Evolutionary conservation across 139 green algal species (phyloP), one percentile per base, ranked within the genome.

Genomic region (Chloropicon primus): DNA sequence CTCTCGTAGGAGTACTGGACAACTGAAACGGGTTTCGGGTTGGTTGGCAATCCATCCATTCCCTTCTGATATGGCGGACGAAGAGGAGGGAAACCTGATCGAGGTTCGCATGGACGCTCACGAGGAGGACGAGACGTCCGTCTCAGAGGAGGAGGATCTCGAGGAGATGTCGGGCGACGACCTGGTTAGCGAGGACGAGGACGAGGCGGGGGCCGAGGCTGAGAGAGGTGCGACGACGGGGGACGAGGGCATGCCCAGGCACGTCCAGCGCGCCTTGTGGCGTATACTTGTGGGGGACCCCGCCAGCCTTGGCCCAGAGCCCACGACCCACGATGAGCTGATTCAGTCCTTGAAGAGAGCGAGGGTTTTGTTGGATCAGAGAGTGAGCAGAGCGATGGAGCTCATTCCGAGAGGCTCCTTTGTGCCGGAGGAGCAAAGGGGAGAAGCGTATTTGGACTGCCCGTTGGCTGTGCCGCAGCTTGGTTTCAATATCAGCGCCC

Each of bases 401-500:
- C 72, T 80, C 10, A 87, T 84, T 26, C 78, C 85, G 0, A 81
- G 90, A 0, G 84, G 87, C 26, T 26, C 79, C 10, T 94, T 95
- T 79, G 82, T 95, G 25, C 86, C 87, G 0, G 29, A 71, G 0
- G 72, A 26, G 21, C 83, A 93, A 77, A 53, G 28, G 0, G 27
- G 62, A 1, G 85, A 92, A 76, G 90, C 90, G 1, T 84, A 88
- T 26, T 26, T 86, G 25, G 90, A 95, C 76, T 74, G 83, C 0
- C 90, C 90, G 22, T 85, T 95, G 73, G 62, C 85, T 0, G 41
- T 62, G 41, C 41, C 41, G 41, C 41, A 62, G 41, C 2, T 85
- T 2, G 87, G 85, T 41, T 93, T 92, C 85, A 95, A 95, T 85
- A 88, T 95, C 24, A 87, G 78, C 0, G 90, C 90, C 1, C 90